phyloP scores from a whole-genome alignment of 495 filamentous ascomycete species.

The Penicillium argentinense region DNA sequence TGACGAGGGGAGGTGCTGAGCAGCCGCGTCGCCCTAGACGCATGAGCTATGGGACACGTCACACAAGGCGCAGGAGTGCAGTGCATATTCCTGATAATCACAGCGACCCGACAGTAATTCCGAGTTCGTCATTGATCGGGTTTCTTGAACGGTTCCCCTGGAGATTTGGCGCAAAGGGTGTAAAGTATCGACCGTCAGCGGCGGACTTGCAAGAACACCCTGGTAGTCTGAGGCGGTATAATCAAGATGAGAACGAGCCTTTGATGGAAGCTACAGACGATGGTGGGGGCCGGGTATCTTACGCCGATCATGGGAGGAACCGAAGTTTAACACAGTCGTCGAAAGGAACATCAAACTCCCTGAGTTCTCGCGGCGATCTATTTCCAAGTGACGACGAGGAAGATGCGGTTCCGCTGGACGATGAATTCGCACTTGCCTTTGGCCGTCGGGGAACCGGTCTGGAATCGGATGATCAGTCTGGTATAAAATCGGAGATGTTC shows the following conservation, averaged over 20 bases:
- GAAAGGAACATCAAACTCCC: slow-evolving; percentile 79
- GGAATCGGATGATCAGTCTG: slow-evolving; percentile 67
- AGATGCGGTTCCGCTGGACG: slow-evolving; percentile 88
- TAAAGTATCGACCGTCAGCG: slow-evolving; percentile 86
- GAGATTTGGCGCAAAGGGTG: slow-evolving; percentile 73
- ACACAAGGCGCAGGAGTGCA: slow-evolving; percentile 64
- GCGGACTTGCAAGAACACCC: slow-evolving; percentile 92
- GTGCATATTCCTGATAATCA: slow-evolving; percentile 55
- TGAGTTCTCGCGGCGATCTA: slow-evolving; percentile 89
- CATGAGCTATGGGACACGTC: slow-evolving; percentile 85
- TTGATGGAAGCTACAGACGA: slow-evolving; percentile 66
- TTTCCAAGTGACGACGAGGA: slow-evolving; percentile 92
- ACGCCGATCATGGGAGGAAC: slow-evolving; percentile 52
- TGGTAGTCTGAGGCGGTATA: slow-evolving; percentile 46
- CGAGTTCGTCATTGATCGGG: slow-evolving; percentile 79
- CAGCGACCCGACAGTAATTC: slow-evolving; percentile 87
- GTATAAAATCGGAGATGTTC: slow-evolving; percentile 66
- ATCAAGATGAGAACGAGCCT: slow-evolving; percentile 67
- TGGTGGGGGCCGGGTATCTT: slow-evolving; percentile 22
- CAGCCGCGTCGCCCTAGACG: slow-evolving; percentile 73
- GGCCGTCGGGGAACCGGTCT: slow-evolving; percentile 62
- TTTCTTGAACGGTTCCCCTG: slow-evolving; percentile 84
- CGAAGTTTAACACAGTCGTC: slow-evolving; percentile 83
- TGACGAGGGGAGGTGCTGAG: slow-evolving; percentile 46
- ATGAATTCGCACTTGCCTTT: slow-evolving; percentile 84